A percentile compares a stretch with the other conserved stretches of the same genome.
phyloP scores from a whole-genome alignment of 441 rosid genomes.

The Mallotus japonicus region DNA sequence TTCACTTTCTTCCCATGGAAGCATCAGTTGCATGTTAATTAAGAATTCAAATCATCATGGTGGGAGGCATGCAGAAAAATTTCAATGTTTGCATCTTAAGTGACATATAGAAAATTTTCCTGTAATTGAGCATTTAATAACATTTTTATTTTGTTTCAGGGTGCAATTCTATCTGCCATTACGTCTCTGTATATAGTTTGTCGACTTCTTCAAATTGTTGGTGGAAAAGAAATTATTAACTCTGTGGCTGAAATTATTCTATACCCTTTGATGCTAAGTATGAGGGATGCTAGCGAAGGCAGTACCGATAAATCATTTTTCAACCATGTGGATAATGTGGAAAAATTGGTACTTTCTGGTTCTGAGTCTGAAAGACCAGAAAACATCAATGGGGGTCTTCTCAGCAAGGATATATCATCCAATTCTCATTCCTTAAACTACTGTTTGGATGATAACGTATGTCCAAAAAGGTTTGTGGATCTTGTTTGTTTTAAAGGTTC shows the following conservation, averaged over 20 bases:
- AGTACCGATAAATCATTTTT: slow-evolving; percentile 29
- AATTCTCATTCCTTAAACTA: slow-evolving; percentile 22
- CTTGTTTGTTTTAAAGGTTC: not conserved
- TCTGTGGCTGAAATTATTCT: slow-evolving; percentile 43
- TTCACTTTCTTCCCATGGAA: not conserved
- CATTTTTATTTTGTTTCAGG: slow-evolving; percentile 39
- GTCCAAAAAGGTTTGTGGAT: slow-evolving; percentile 41
- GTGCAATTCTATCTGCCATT: slow-evolving; percentile 41
- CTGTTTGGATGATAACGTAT: slow-evolving; percentile 24
- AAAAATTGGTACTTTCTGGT: slow-evolving; percentile 25
- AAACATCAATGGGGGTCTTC: slow-evolving; percentile 27
- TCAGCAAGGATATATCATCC: slow-evolving; percentile 24
- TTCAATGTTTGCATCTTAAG: not conserved
- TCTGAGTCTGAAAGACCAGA: slow-evolving; percentile 33
- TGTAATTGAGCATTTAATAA: not conserved
- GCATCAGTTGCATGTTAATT: not conserved
- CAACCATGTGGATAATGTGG: slow-evolving; percentile 29
- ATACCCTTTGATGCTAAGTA: slow-evolving; percentile 36
- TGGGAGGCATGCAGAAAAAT: not conserved
- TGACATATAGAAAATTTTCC: not conserved
- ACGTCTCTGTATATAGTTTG: slow-evolving; percentile 58
- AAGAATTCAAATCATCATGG: not conserved
- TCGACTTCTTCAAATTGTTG: slow-evolving; percentile 60
- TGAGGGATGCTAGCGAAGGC: slow-evolving; percentile 29
- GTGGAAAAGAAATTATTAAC: slow-evolving; percentile 46